A percentile compares a stretch with the other conserved stretches of the same genome.
Conservation (phyloP, 2,329 filamentous ascomycete genomes). For the Aspergillus melleus region DNA sequence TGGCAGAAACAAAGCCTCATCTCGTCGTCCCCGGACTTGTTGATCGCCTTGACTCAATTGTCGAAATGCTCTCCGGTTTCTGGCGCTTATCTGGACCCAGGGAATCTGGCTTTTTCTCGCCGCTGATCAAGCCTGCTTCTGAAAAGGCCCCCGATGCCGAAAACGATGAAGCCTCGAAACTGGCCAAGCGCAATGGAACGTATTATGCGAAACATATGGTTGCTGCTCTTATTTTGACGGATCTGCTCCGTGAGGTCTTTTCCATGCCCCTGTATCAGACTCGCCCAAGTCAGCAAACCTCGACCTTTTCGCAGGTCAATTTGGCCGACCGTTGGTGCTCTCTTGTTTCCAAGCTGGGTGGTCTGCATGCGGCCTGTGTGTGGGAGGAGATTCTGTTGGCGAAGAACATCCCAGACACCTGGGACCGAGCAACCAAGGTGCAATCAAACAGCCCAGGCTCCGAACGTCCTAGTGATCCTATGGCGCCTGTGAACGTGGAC, state of each 20-base stretch:
- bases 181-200: constrained; percentile 63
- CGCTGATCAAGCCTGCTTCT: constrained; percentile 51
- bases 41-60: constrained; percentile 67
- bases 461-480: constrained; percentile 43
- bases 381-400: constrained; percentile 79
- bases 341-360: constrained; percentile 74
- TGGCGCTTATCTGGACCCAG: constrained; percentile 50
- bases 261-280: constrained; percentile 63
- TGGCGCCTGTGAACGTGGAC: constrained; percentile 24
- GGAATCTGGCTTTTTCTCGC: constrained; percentile 66
- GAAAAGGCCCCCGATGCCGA: constrained; percentile 20
- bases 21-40: constrained; percentile 80
- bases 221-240: constrained; percentile 72
- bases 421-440: constrained; percentile 50
- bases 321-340: constrained; percentile 78
- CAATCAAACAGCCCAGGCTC: constrained; percentile 37
- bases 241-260: constrained; percentile 73
- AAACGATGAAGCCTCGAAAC: constrained; percentile 29
- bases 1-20: constrained; percentile 79
- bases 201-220: constrained; percentile 75
- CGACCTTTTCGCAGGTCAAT: constrained; percentile 74
- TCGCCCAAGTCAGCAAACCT: constrained; percentile 59
- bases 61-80: constrained; percentile 69
- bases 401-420: constrained; percentile 66
- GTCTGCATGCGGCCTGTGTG: constrained; percentile 75